Evolutionary conservation across 768 basidiomycete species (phyloP).

Genomic region (Crucibulum laeve): DNA sequence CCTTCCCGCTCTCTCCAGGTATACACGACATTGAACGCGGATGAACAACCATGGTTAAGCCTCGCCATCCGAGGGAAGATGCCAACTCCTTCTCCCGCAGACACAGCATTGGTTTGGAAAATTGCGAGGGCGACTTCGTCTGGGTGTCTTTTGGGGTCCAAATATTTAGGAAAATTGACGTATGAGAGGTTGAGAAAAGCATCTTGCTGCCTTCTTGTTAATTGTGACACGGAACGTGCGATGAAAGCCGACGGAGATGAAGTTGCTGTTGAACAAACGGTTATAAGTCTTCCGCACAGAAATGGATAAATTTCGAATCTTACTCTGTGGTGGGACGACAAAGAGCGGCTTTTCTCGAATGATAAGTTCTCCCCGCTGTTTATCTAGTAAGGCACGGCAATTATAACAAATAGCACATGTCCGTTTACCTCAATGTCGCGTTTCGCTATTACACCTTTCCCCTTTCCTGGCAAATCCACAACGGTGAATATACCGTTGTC

Average conservation of each 20-base stretch:
- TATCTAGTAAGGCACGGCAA: slow-evolving; percentile 1
- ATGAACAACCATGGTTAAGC: slow-evolving; percentile 65
- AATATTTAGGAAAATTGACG: slow-evolving; percentile 40
- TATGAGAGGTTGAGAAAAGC: slow-evolving; percentile 55
- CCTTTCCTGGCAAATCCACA: slow-evolving; percentile 47
- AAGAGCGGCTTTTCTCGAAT: slow-evolving; percentile 54
- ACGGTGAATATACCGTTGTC: slow-evolving; percentile 26
- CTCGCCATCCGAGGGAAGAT: slow-evolving; percentile 68
- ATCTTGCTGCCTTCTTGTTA: slow-evolving; percentile 26
- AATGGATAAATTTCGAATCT: slow-evolving; percentile 11
- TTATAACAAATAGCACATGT: neutral
- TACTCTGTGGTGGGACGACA: slow-evolving; percentile 45
- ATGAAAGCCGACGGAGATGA: slow-evolving; percentile 45
- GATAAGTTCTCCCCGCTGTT: slow-evolving; percentile 55
- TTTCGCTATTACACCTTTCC: slow-evolving; percentile 49
- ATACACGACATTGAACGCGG: slow-evolving; percentile 66
- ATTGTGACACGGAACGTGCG: slow-evolving; percentile 23
- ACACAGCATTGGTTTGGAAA: slow-evolving; percentile 64
- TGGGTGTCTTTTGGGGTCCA: slow-evolving; percentile 29
- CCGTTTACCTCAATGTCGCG: slow-evolving; percentile 44
- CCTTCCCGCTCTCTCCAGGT: slow-evolving; percentile 49
- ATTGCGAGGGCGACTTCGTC: slow-evolving; percentile 56
- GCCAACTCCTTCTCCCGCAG: slow-evolving; percentile 47
- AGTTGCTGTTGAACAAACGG: slow-evolving; percentile 23
- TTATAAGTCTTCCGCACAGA: neutral